Base-by-base conservation (phyloP, 805 yeast genomes). In the Candida endomychidarum region DNA sequence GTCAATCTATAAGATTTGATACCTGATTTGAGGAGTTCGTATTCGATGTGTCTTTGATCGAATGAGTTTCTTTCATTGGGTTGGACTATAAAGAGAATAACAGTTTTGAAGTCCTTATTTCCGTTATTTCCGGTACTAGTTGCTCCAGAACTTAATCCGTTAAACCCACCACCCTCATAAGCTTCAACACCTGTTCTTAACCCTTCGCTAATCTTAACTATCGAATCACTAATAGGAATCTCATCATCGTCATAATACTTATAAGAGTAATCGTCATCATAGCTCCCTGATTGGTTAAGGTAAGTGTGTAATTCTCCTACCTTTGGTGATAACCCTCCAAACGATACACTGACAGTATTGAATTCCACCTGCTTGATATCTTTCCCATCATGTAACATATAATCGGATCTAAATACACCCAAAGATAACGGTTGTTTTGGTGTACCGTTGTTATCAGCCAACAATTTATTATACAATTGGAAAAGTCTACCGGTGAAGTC, bases 271-370 rank as follows among this genome's bases (percentile, higher is more conserved):
- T 64, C 54, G 15, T 65, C 50, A 47, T 66, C 66, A 53, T 85
- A 86, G n/a, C 62, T 60, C 2, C 89, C 89, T 6, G 67, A 54
- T 3, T 61, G 54, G 56, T 85, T 83, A 53, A 84, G 61, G 51
- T 75, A 86, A 15, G 72, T 60, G 61, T 93, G 99, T 41, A 87
- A 66, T 49, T 77, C 70, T 15, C 93, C 85, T 18, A 87, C 91
- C 57, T 83, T 85, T 10, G 88, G 60, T 2, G 96, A 83, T 41
- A 93, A 70, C 0, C 95, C 98, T 15, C 95, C 96, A 67, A 93
- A 93, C 1, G 97, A 90, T 3, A 91, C 96, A 53, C 96, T 85
- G 3, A 93, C 87, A 1, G 99, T 90, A 63, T 93, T 93, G 67
- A 91, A 91, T 60, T 93, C 99, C 37, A 93, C 93, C 61, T 93